Conservation (phyloP, 2,329 filamentous ascomycete species). For the Ceratocystis huliohia region DNA sequence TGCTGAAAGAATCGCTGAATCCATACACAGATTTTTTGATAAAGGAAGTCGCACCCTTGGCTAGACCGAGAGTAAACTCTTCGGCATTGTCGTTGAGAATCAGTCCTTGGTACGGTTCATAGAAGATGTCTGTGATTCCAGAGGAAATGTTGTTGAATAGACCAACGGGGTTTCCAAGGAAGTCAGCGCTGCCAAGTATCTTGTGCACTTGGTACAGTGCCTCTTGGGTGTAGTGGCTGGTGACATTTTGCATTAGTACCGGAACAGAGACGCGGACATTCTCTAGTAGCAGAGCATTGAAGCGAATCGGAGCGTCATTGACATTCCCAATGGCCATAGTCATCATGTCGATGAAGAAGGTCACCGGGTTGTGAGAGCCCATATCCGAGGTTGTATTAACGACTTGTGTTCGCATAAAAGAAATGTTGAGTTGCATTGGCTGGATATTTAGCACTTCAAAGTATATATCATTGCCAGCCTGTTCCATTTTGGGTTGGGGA, state of each 20-base stretch:
- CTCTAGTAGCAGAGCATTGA: constrained; percentile 89
- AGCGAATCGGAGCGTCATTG: constrained; percentile 87
- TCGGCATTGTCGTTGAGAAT: constrained; percentile 94
- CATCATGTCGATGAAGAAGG: constrained; percentile 97
- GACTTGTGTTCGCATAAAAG: constrained; percentile 90
- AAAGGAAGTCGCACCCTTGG: constrained; percentile 91
- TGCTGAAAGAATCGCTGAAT: constrained; percentile 92
- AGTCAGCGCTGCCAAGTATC: constrained; percentile 91
- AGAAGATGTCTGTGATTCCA: constrained; percentile 95
- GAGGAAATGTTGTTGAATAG: constrained; percentile 98
- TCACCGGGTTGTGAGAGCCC: constrained; percentile 80
- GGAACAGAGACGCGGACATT: constrained; percentile 85
- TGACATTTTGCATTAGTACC: constrained; percentile 72
- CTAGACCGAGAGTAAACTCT: constrained; percentile 87
- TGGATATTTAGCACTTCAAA: constrained; percentile 95
- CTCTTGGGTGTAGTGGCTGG: constrained; percentile 93
- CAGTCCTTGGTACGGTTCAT: constrained; percentile 95
- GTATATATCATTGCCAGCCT: constrained; percentile 87
- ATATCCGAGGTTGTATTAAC: constrained; percentile 94
- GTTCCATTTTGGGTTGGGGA: constrained; percentile 74
- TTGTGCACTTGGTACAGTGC: constrained; percentile 93
- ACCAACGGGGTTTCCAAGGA: constrained; percentile 92
- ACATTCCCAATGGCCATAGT: constrained; percentile 99
- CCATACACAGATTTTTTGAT: constrained; percentile 98
- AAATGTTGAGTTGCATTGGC: constrained; percentile 94